A percentile compares a stretch with the other conserved stretches of the same genome.
These are phyloP conservation scores for Tolypocladium ophioglossoides DNA, from an alignment of 2,329 filamentous ascomycete species.

Conservation along the genomic window DNA sequence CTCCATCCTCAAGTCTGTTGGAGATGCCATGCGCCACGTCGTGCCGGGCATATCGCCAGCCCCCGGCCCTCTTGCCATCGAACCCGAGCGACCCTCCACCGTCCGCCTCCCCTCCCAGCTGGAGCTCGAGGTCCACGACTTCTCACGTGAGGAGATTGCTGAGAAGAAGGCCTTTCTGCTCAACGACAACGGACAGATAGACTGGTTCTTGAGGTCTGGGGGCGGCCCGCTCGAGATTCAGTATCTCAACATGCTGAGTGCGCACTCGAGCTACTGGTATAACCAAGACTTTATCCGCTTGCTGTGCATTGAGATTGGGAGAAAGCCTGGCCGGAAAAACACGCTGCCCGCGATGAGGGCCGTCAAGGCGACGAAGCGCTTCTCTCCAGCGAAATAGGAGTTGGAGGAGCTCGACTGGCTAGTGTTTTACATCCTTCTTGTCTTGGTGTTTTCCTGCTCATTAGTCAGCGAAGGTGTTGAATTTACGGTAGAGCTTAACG, in stretches of 20 bases:
- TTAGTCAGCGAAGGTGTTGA: background rate
- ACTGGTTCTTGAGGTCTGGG: conserved; percentile 76
- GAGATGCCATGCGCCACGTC: conserved; percentile 50
- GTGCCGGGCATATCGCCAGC: conserved; percentile 40
- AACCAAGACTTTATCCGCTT: conserved; percentile 82
- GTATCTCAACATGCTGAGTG: conserved; percentile 93
- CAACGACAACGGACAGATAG: conserved; percentile 94
- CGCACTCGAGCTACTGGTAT: conserved; percentile 91
- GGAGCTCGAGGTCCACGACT: conserved; percentile 95
- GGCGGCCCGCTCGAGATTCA: conserved; percentile 87
- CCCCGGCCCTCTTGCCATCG: conserved; percentile 15
- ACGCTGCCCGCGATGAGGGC: conserved; percentile 49
- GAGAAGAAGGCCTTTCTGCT: conserved; percentile 80
- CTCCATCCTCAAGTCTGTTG: conserved; percentile 54
- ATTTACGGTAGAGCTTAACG: background rate
- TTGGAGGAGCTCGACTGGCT: background rate
- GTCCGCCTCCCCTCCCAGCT: conserved; percentile 51
- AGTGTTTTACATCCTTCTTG: background rate
- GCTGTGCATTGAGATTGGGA: conserved; percentile 77
- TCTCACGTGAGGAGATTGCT: conserved; percentile 81
- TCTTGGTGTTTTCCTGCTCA: background rate
- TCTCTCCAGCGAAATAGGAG: conserved; percentile 7
- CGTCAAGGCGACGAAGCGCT: conserved; percentile 38
- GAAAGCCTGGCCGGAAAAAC: conserved; percentile 54
- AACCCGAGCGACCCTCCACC: conserved; percentile 25